A percentile compares a stretch with the other conserved stretches of the same genome.
phyloP scores from a whole-genome alignment of 192 early-diverging fungal genomes.

The Coemansia sp. region DNA sequence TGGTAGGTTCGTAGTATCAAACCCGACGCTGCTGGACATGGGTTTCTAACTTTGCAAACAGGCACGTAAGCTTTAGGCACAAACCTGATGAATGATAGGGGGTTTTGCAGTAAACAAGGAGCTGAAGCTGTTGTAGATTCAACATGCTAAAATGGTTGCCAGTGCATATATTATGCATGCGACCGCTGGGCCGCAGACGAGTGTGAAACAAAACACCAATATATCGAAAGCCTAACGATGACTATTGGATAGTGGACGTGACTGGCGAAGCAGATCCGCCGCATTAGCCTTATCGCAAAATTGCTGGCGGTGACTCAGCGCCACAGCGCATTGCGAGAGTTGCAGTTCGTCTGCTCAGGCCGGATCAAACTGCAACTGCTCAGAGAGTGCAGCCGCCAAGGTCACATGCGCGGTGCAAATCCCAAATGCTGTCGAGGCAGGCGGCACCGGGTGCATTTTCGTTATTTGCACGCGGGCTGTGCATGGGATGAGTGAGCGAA shows the following conservation, averaged over 20 bases:
- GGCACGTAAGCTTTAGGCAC: background rate
- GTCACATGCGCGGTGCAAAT: slow-evolving; percentile 8
- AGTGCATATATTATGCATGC: background rate
- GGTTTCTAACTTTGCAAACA: no score
- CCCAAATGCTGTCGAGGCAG: background rate
- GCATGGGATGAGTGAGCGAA: slow-evolving; percentile 1
- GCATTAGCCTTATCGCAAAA: background rate
- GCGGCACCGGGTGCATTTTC: background rate
- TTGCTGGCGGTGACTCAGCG: no score
- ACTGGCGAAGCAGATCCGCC: background rate
- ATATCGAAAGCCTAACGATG: no score
- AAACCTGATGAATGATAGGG: background rate
- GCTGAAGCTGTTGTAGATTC: background rate
- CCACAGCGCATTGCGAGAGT: no score
- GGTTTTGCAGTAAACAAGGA: background rate
- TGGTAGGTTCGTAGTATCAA: no score
- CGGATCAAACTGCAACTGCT: background rate
- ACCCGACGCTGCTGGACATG: no score
- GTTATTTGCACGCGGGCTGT: background rate
- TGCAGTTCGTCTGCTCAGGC: background rate
- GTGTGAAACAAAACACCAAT: no score
- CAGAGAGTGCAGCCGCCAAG: slow-evolving; percentile 3
- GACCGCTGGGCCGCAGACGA: background rate
- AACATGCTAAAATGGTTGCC: background rate
- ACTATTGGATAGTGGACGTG: no score